Conservation (phyloP, 257 asterid species). For the Nicotiana noctiflora region DNA sequence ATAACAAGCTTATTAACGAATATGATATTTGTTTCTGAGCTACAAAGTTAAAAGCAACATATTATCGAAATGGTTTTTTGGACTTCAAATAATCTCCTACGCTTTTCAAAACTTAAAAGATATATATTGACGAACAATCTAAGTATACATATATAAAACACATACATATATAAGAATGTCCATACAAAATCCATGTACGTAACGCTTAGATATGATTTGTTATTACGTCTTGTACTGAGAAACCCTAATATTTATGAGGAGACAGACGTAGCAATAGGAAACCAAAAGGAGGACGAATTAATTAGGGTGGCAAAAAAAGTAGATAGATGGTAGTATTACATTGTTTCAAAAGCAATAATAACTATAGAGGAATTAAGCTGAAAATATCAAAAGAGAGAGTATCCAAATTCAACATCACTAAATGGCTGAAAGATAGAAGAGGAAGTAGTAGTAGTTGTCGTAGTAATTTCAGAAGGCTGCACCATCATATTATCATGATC, state of each 20-base stretch:
- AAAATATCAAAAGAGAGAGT: conserved; percentile 28
- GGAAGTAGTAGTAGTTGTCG: conserved; percentile 19
- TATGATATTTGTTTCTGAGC: neutral
- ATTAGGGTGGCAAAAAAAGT: conserved; percentile 4
- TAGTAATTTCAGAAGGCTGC: conserved; percentile 13
- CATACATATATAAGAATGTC: neutral
- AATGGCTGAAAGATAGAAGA: conserved; percentile 35
- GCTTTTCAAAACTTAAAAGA: neutral
- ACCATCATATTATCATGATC: conserved; percentile 15
- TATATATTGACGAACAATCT: neutral
- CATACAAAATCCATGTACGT: neutral
- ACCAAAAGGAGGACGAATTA: neutral
- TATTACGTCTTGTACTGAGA: neutral
- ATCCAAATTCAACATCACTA: conserved; percentile 49
- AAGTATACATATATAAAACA: no score
- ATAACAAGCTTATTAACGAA: neutral
- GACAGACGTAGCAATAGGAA: neutral
- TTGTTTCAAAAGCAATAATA: neutral
- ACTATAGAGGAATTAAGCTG: neutral
- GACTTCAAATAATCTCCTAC: neutral
- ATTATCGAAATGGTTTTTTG: neutral
- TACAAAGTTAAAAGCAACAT: neutral
- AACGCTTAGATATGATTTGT: neutral
- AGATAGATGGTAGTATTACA: neutral
- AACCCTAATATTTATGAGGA: neutral